phyloP scores from a whole-genome alignment of 192 early-diverging fungal genomes.

The Backusella parvicylindrica region DNA sequence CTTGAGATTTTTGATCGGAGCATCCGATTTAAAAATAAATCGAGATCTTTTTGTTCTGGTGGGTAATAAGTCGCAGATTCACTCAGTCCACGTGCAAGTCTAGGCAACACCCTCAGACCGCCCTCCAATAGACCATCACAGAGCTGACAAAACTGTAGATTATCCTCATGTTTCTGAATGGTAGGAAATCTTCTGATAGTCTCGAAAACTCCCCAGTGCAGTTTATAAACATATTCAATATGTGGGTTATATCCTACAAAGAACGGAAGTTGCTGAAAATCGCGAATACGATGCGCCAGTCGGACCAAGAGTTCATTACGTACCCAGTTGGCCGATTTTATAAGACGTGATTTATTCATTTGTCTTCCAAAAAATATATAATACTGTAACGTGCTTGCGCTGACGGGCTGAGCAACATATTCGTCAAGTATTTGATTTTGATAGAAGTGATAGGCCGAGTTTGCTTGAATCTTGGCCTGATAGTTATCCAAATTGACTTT shows the following conservation, averaged over 20 bases:
- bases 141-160: slow-evolving; percentile 74
- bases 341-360: slow-evolving; percentile 77
- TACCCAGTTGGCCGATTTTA: slow-evolving; percentile 89
- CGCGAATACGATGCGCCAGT: slow-evolving; percentile 88
- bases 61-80: slow-evolving; percentile 55
- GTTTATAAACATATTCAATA: slow-evolving; percentile 76
- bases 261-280: slow-evolving; percentile 91
- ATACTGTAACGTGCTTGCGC: slow-evolving; percentile 85
- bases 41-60: slow-evolving; percentile 58
- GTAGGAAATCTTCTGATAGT: slow-evolving; percentile 64
- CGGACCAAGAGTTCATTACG: slow-evolving; percentile 86
- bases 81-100: slow-evolving; percentile 83
- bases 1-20: slow-evolving; percentile 85
- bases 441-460: slow-evolving; percentile 77
- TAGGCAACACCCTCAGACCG: slow-evolving; percentile 84
- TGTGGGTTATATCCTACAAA: slow-evolving; percentile 90
- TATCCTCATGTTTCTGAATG: slow-evolving; percentile 80
- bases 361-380: slow-evolving; percentile 87
- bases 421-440: slow-evolving; percentile 86
- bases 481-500: slow-evolving; percentile 2
- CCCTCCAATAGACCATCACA: slow-evolving; percentile 69
- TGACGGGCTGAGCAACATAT: slow-evolving; percentile 73
- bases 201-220: slow-evolving; percentile 94
- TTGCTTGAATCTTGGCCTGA: not conserved
- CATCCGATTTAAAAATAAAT: slow-evolving; percentile 90